Percentiles rank a stretch among this genome's conserved stretches.
phyloP scores from a whole-genome alignment of 768 basidiomycete species.

The Imleria badia region DNA sequence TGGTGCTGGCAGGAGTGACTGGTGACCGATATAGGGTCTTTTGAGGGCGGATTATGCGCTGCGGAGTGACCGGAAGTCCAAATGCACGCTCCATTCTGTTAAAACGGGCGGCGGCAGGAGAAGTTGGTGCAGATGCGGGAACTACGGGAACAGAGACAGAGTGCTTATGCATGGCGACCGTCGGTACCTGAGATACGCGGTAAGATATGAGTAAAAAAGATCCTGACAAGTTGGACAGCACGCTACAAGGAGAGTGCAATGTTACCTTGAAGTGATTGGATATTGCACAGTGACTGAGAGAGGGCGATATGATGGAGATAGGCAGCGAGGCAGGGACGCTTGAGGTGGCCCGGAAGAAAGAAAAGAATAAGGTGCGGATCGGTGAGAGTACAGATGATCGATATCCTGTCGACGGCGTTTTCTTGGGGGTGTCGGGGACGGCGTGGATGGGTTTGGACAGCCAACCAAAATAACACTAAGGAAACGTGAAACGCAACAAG shows the following conservation, averaged over 20 bases:
- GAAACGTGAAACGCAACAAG: slow-evolving; percentile 29
- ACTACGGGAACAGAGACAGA: slow-evolving; percentile 29
- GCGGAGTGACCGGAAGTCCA: slow-evolving; percentile 59
- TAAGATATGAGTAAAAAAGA: slow-evolving; percentile 12
- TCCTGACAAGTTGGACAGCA: background rate
- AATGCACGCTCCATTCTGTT: slow-evolving; percentile 30
- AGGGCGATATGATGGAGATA: slow-evolving; percentile 30
- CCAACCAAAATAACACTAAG: slow-evolving; percentile 22
- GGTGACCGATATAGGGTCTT: slow-evolving; percentile 55
- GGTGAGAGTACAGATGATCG: slow-evolving; percentile 1
- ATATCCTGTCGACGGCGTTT: slow-evolving; percentile 6
- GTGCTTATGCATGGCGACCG: slow-evolving; percentile 31
- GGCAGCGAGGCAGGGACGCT: slow-evolving; percentile 15
- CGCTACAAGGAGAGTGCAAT: background rate
- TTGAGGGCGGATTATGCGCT: slow-evolving; percentile 50
- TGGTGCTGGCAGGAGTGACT: slow-evolving; percentile 52
- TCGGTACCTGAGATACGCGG: slow-evolving; percentile 9
- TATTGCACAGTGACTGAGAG: slow-evolving; percentile 11
- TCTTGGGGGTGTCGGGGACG: slow-evolving; percentile 15
- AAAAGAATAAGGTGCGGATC: slow-evolving; percentile 19
- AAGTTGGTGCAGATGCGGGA: slow-evolving; percentile 45
- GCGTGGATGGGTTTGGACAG: slow-evolving; percentile 13
- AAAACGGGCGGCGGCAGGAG: slow-evolving; percentile 40
- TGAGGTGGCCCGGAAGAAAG: slow-evolving; percentile 24
- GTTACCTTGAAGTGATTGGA: slow-evolving; percentile 24